Evolutionary conservation across 495 filamentous ascomycete genomes (phyloP).

Genomic region (Talaromyces liani): DNA sequence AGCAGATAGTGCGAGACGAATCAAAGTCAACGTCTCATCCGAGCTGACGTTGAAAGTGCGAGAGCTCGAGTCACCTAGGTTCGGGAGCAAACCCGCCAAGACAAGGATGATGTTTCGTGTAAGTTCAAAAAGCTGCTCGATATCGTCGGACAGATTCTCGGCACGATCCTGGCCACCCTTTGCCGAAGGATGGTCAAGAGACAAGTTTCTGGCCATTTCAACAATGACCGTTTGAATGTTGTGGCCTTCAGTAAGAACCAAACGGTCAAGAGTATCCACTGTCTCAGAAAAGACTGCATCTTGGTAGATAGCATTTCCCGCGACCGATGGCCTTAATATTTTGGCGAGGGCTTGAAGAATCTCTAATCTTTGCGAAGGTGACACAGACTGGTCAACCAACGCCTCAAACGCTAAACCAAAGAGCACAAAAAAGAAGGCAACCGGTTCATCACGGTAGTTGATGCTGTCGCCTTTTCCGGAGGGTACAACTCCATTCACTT

Average conservation of each 20-base stretch:
- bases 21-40: conserved; percentile 77
- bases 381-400: conserved; percentile 69
- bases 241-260: conserved; percentile 82
- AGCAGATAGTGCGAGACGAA: conserved; percentile 71
- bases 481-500: conserved; percentile 27
- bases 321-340: conserved; percentile 90
- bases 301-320: conserved; percentile 91
- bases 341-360: conserved; percentile 90
- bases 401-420: conserved; percentile 97
- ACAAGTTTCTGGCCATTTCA: conserved; percentile 83
- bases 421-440: conserved; percentile 98
- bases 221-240: conserved; percentile 90
- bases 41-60: conserved; percentile 47
- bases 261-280: conserved; percentile 89
- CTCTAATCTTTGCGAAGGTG: conserved; percentile 73
- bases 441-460: conserved; percentile 95
- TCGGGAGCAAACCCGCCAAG: conserved; percentile 77
- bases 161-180: conserved; percentile 57
- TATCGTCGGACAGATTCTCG: conserved; percentile 84
- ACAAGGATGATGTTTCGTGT: conserved; percentile 93
- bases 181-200: conserved; percentile 83
- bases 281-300: conserved; percentile 95
- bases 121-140: conserved; percentile 95
- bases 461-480: conserved; percentile 65
- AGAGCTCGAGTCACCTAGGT: conserved; percentile 68